Conservation (phyloP, 176 grass and related monocot genomes). For the Carex parvula region DNA sequence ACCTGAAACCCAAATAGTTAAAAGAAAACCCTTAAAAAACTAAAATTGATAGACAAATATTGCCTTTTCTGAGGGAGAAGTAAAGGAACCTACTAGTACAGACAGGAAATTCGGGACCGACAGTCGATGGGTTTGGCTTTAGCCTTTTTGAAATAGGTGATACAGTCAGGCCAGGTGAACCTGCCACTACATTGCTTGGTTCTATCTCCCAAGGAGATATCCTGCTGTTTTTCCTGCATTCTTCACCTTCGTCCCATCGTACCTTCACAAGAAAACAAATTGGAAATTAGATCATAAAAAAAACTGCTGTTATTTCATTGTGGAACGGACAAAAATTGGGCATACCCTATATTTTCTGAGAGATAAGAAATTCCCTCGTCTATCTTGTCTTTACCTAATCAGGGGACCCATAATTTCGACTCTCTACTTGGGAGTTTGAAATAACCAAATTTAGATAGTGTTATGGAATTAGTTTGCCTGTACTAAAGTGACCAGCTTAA, state of each 20-base stretch:
- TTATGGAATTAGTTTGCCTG: background rate
- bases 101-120: slow-evolving; percentile 37
- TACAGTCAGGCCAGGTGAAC: slow-evolving; percentile 36
- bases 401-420: background rate
- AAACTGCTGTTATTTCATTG: background rate
- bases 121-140: slow-evolving; percentile 50
- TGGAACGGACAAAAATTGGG: background rate
- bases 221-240: slow-evolving; percentile 39
- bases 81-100: slow-evolving; percentile 46
- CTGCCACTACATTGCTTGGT: slow-evolving; percentile 44
- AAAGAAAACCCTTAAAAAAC: background rate
- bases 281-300: background rate
- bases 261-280: slow-evolving; percentile 46
- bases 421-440: background rate
- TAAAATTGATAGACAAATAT: background rate
- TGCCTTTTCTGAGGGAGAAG: background rate
- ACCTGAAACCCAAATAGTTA: slow-evolving; percentile 43
- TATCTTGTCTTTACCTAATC: background rate
- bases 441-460: background rate
- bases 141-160: slow-evolving; percentile 54
- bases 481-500: background rate
- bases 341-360: background rate
- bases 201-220: slow-evolving; percentile 98
- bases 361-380: background rate
- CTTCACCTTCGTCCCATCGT: slow-evolving; percentile 71